Evolutionary conservation across 169 alveolate genomes (phyloP), one percentile per base, ranked within the genome.

Genomic region (Cyclospora cayetanensis): DNA sequence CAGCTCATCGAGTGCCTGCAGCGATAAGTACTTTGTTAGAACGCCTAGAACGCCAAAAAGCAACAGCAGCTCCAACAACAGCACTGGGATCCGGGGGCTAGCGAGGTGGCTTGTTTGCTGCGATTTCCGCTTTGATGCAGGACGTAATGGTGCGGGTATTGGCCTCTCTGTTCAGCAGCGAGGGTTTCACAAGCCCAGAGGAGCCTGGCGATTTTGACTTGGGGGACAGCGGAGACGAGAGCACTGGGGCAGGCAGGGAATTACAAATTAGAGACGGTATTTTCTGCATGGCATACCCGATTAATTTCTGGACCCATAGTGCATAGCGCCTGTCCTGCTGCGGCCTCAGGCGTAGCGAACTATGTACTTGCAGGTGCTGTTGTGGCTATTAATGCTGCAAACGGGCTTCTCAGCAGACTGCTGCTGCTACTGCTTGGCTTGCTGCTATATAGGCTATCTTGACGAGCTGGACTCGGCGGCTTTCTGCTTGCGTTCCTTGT

Each of bases 391-490:
- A 15, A 7, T 46, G 60, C 60, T 15, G n/a, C 60, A 7, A 46
- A 46, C 15, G 7, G 60, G 15, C 60, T 15, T 11, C 60, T 15
- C 60, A 11, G 60, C 60, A 46, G 7, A 15, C n/a, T 46, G 60
- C 60, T 46, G 60, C 60, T 46, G 60, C 60, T 46, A 15, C 60
- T 46, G 60, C 60, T n/a, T n/a, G n/a, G n/a, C n/a, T n/a, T n/a
- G n/a, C n/a, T n/a, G n/a, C n/a, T n/a, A n/a, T n/a, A n/a, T n/a
- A 46, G 60, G 60, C 29, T 79, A 27, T 41, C 27, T 79, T 5
- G 89, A 79, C 27, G 89, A 79, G 72, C 74, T 79, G 41, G 89
- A 79, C 11, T 79, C 89, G 4, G 89, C 89, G 7, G 89, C 89
- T 9, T 29, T 79, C n/a, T 79, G 89, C 20, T 72, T 79, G 53